Conservation (phyloP, 108 stramenopile species). For the Skeletonema grethae region DNA sequence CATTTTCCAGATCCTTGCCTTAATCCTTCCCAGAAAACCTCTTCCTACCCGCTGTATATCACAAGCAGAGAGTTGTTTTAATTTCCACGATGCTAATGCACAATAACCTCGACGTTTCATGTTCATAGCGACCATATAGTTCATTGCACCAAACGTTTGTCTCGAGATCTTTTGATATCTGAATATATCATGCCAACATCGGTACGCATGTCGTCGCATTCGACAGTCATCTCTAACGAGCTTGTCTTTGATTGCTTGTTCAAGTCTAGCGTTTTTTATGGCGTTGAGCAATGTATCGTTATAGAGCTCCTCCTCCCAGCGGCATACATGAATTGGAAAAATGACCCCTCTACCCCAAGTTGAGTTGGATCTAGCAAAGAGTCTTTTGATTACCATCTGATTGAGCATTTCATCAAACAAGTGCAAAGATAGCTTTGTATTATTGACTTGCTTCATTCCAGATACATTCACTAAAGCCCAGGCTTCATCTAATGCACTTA, state of each 20-base stretch:
- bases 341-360: constrained; percentile 18
- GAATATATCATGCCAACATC: constrained; percentile 8
- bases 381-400: constrained; percentile 10
- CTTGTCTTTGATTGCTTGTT: constrained; percentile 22
- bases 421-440: constrained; percentile 19
- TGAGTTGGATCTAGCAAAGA: constrained; percentile 8
- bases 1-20: constrained; percentile 4
- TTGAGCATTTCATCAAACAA: constrained; percentile 34
- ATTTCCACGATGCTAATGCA: constrained; percentile 16
- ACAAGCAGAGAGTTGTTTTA: constrained; percentile 6
- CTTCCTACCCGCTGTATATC: constrained; percentile 24
- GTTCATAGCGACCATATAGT: constrained; percentile 1
- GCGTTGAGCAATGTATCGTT: constrained; percentile 8
- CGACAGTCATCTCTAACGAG: constrained; percentile 13
- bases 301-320: constrained; percentile 36
- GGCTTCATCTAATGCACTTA: constrained; percentile 32
- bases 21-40: constrained; percentile 23
- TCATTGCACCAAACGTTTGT: constrained; percentile 8
- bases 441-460: not conserved
- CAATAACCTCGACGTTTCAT: constrained; percentile 13
- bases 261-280: constrained; percentile 12
- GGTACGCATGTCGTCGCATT: constrained; percentile 5
- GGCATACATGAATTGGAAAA: constrained; percentile 20
- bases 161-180: constrained; percentile 16
- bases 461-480: constrained; percentile 20